Base-by-base conservation (phyloP, 495 filamentous ascomycete genomes). In the Hyaloscypha bicolor region DNA sequence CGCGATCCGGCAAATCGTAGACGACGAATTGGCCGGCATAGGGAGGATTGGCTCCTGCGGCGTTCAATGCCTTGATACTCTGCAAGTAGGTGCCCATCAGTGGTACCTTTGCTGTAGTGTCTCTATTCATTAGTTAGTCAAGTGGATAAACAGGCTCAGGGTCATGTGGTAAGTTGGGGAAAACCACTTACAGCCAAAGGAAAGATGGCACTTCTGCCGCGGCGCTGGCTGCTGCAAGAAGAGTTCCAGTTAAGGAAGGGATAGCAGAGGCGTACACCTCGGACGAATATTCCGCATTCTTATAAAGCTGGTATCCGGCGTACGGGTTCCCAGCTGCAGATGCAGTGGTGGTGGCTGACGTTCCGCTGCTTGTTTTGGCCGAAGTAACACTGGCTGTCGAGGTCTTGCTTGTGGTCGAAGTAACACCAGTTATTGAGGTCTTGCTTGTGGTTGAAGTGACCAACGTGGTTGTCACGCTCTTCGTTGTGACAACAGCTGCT, bases 1-100 rank as follows among this genome's bases (percentile, higher is more conserved):
- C 90, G 78, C 90, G 88, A 67, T 90, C 90, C 51, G 90, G 90
- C 48, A 93, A 78, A 77, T 93, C 88, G 76, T 93, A 93, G 71
- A 92, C 85, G 72, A 93, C 90, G 55, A 83, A 83, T 9, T 75
- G 76, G 19, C 78, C 81, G 11, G 79, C 79, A 63, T 79, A 74
- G 1, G 81, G 80, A 9, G 83, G 81, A 51, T 65, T 79, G 4
- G 81, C 81, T 57, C 83, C 83, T 25, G 77, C 82, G 14, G 66
- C 72, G 63, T 85, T 85, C 69, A 78, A 63, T 14, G 75, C 62
- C 42, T 77, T 62, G 69, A 85, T 85, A 29, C 82, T 76, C 11
- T 64, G 71, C 60, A 86, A 73, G 67, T 76, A 82, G 1, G 76
- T 75, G 6, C 75, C 80, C 80, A 86, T 83, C 1, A 74, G 75